phyloP scores from a whole-genome alignment of 1,284 basidiomycete genomes.

The Fereydounia khargensis region DNA sequence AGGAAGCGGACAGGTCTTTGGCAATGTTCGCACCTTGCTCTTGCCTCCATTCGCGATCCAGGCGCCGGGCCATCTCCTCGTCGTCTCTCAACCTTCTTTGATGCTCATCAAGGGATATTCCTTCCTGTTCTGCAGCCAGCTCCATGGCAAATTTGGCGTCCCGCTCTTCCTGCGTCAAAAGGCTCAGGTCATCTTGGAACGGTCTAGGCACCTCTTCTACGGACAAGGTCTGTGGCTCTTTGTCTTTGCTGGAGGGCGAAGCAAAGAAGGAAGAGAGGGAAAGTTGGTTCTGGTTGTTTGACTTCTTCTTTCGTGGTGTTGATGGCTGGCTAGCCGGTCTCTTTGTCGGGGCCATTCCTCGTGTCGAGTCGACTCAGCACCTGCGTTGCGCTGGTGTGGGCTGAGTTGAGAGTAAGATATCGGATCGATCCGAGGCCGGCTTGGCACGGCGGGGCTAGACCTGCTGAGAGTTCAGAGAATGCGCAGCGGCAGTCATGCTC shows the following conservation, averaged over 20 bases:
- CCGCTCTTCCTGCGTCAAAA: slow-evolving; percentile 10
- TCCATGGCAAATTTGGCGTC: slow-evolving; percentile 23
- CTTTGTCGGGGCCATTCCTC: slow-evolving; percentile 21
- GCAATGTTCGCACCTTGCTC: too few relatives aligned
- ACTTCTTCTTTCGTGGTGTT: slow-evolving; percentile 23
- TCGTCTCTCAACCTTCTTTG: slow-evolving; percentile 12
- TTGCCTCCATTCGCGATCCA: slow-evolving; percentile 23
- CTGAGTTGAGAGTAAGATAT: slow-evolving; percentile 5
- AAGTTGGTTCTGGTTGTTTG: slow-evolving; percentile 12
- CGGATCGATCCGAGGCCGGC: too few relatives aligned
- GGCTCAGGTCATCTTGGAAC: background rate
- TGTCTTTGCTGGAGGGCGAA: background rate
- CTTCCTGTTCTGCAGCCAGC: slow-evolving; percentile 25
- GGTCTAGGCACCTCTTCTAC: too few relatives aligned
- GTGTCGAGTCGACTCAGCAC: background rate
- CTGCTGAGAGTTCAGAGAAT: too few relatives aligned
- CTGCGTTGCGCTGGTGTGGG: slow-evolving; percentile 15
- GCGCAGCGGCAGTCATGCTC: too few relatives aligned
- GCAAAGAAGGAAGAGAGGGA: slow-evolving; percentile 31
- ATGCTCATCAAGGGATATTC: slow-evolving; percentile 7
- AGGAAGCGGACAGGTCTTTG: too few relatives aligned
- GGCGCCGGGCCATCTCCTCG: slow-evolving; percentile 24
- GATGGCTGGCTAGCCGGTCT: slow-evolving; percentile 10
- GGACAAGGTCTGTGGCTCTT: background rate
- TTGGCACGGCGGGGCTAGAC: too few relatives aligned